These are phyloP conservation scores for Cyberlindnera nakhonratchasimensis DNA, from an alignment of 805 yeast species.

Conservation along the genomic window DNA sequence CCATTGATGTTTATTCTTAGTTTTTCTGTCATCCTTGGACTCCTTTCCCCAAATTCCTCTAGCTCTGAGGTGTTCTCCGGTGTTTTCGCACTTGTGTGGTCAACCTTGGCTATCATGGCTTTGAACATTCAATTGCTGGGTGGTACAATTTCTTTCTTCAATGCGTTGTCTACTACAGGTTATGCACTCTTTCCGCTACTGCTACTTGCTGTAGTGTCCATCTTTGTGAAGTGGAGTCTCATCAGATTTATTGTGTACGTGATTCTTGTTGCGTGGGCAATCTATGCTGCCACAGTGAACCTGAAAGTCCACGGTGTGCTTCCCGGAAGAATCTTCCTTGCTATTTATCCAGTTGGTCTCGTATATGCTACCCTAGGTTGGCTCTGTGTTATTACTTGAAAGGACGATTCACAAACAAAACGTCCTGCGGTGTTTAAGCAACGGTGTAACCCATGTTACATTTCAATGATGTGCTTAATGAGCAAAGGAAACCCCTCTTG, in stretches of 20 bases:
- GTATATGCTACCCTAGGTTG: conserved; percentile 62
- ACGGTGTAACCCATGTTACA: no score
- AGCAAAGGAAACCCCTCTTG: no score
- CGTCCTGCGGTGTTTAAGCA: no score
- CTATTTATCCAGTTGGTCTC: conserved; percentile 63
- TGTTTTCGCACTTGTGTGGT: conserved; percentile 61
- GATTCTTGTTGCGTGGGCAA: conserved; percentile 55
- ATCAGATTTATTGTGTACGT: conserved; percentile 46
- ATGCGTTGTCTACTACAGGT: conserved; percentile 67
- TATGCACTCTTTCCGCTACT: conserved; percentile 67
- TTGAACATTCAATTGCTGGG: conserved; percentile 62
- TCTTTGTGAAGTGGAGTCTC: conserved; percentile 45
- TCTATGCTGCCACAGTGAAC: conserved; percentile 59
- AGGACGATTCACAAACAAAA: neutral
- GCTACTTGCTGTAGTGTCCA: conserved; percentile 46
- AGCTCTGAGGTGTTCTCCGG: conserved; percentile 59
- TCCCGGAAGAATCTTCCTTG: conserved; percentile 57
- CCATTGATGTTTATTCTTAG: conserved; percentile 60
- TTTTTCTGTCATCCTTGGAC: conserved; percentile 46
- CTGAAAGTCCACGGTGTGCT: conserved; percentile 60
- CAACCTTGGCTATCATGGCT: conserved; percentile 57
- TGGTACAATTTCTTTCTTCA: conserved; percentile 59
- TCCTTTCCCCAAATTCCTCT: conserved; percentile 27
- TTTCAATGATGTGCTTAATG: no score
- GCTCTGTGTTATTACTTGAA: conserved; percentile 57